These are phyloP conservation scores for Malassezia obtusa DNA, from an alignment of 1,284 basidiomycete genomes.

Conservation along the genomic window DNA sequence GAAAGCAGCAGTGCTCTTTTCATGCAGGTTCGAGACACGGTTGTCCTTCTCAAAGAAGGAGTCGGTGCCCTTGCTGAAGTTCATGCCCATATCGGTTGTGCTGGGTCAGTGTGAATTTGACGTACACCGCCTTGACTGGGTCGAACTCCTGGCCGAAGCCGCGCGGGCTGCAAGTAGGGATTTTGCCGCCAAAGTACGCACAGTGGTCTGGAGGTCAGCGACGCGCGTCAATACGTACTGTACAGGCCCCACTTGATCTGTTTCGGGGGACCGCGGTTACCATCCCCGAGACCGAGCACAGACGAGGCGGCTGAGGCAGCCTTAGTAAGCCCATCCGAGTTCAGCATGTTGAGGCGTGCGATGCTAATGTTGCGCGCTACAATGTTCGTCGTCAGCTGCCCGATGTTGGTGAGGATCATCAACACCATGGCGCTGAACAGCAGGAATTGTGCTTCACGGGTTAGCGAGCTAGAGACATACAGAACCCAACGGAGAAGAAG, in stretches of 20 bases:
- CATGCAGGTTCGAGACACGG: not conserved
- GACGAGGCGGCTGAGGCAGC: not conserved
- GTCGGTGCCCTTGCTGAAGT: not conserved
- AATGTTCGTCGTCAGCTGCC: conserved; percentile 41
- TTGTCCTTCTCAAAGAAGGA: not conserved
- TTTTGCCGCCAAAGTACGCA: not conserved
- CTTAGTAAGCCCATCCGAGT: not conserved
- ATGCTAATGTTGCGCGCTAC: conserved; percentile 39
- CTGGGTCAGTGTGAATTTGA: not conserved
- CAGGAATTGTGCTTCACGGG: conserved; percentile 31
- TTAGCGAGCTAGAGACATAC: not conserved
- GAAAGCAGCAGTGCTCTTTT: conserved; percentile 24
- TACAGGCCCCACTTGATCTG: conserved; percentile 36
- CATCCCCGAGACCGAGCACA: not conserved
- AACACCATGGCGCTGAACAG: conserved; percentile 39
- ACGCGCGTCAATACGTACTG: conserved; percentile 9
- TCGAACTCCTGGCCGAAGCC: conserved; percentile 30
- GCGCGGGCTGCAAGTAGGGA: conserved; percentile 19
- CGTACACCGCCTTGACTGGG: conserved; percentile 18
- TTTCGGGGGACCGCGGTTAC: not conserved
- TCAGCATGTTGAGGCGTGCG: not conserved
- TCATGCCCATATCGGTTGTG: not conserved
- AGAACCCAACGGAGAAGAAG: conserved; percentile 14
- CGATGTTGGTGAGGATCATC: conserved; percentile 38
- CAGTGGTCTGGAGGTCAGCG: not conserved